phyloP scores from a whole-genome alignment of 495 filamentous ascomycete species.

The Achaetomiella virescens region DNA sequence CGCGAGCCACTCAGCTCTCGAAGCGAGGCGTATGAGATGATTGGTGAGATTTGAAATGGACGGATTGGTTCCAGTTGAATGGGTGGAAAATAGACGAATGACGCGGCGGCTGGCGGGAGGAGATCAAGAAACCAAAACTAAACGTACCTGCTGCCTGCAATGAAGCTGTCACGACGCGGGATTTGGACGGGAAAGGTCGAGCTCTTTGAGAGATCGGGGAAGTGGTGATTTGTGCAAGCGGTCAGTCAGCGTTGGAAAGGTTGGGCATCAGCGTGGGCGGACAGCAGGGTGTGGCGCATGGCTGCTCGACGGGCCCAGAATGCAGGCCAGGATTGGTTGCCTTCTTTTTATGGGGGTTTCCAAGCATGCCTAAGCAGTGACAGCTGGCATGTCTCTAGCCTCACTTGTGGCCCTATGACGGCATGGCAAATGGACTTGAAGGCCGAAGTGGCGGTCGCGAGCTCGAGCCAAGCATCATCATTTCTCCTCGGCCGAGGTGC shows the following conservation, averaged over 20 bases:
- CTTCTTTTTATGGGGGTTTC: conserved; percentile 3
- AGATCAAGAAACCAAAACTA: neutral
- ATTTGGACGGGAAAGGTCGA: conserved; percentile 4
- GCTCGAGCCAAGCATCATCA: conserved; percentile 15
- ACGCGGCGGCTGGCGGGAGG: conserved; percentile 3
- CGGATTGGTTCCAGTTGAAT: conserved; percentile 11
- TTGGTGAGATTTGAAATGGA: conserved; percentile 31
- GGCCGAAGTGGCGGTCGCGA: neutral
- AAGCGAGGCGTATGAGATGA: conserved; percentile 33
- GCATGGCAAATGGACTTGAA: conserved; percentile 9
- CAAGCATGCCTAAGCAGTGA: conserved; percentile 25
- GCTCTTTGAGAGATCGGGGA: conserved; percentile 2
- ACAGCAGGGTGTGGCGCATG: conserved; percentile 23
- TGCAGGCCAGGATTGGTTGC: conserved; percentile 12
- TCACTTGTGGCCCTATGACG: conserved; percentile 26
- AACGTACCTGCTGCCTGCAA: conserved; percentile 18
- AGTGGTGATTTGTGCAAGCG: conserved; percentile 30
- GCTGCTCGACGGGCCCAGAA: conserved; percentile 9
- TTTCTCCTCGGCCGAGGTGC: conserved; percentile 19
- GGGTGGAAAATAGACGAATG: neutral
- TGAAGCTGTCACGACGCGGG: conserved; percentile 7
- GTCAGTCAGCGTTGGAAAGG: conserved; percentile 27
- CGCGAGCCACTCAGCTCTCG: conserved; percentile 35
- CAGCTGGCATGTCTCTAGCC: conserved; percentile 30
- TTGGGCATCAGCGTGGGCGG: conserved; percentile 32